Evolutionary conservation across 2,329 filamentous ascomycete genomes (phyloP).

Genomic region (Ilyonectria mors-panacis): DNA sequence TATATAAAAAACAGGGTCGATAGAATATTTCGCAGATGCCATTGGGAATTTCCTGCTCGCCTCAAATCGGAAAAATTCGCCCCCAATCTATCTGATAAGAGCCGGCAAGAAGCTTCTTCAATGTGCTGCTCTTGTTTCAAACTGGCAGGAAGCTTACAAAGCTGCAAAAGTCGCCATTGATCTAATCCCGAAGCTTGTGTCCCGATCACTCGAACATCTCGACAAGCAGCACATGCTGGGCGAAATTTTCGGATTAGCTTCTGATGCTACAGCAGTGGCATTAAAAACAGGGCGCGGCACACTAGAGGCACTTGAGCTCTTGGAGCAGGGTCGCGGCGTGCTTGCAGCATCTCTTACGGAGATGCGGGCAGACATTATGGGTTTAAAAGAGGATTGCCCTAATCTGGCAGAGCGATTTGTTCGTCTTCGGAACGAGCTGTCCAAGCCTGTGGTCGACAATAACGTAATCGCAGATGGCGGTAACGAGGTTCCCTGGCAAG

Average conservation of each 20-base stretch:
- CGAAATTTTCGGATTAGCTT: not conserved
- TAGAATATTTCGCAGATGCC: too few relatives aligned
- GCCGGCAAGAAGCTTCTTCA: too few relatives aligned
- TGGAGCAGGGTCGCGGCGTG: slow-evolving; percentile 23
- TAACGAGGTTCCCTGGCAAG: not conserved
- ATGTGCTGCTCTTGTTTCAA: too few relatives aligned
- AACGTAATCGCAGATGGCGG: not conserved
- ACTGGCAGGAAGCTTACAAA: not conserved
- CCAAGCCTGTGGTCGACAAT: too few relatives aligned
- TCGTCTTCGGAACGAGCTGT: not conserved
- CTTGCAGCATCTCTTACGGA: slow-evolving; percentile 15
- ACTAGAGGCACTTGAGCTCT: not conserved
- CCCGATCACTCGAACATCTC: not conserved
- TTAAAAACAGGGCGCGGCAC: not conserved
- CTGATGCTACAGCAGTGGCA: slow-evolving; percentile 16
- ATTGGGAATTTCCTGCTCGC: too few relatives aligned
- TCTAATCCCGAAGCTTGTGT: not conserved
- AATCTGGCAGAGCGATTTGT: not conserved
- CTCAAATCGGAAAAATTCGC: too few relatives aligned
- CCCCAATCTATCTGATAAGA: too few relatives aligned
- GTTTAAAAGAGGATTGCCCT: not conserved
- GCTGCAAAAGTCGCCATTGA: not conserved
- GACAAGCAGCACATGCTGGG: slow-evolving; percentile 14
- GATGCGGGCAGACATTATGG: not conserved
- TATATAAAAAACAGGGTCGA: too few relatives aligned